Evolutionary conservation across 192 early-diverging fungal genomes (phyloP).

Genomic region (Backusella tuberculispora): DNA sequence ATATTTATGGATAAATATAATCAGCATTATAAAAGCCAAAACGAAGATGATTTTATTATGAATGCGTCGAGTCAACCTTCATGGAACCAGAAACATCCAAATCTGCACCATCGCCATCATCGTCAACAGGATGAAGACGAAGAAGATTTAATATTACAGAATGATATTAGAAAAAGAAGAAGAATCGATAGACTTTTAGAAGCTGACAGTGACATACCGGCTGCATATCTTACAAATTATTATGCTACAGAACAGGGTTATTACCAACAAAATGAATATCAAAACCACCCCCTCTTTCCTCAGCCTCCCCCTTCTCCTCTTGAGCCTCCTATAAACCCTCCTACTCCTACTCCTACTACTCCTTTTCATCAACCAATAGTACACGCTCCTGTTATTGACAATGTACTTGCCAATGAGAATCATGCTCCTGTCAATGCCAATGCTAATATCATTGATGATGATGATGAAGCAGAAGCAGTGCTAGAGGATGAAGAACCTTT

Average conservation of each 20-base stretch:
- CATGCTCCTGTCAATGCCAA: background rate
- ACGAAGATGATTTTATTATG: background rate
- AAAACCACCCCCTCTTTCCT: background rate
- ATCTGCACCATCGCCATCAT: background rate
- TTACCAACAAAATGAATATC: background rate
- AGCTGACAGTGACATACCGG: background rate
- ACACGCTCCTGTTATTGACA: background rate
- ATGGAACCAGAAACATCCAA: background rate
- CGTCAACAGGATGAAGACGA: background rate
- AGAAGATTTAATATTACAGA: background rate
- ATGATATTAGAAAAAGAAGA: background rate
- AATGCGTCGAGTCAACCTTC: background rate
- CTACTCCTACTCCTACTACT: background rate
- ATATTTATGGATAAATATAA: background rate
- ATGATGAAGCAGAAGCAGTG: background rate
- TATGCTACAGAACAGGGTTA: background rate
- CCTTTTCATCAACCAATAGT: background rate
- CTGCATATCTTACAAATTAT: background rate
- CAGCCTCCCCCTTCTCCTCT: background rate
- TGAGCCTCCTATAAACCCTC: background rate
- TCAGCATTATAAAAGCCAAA: background rate
- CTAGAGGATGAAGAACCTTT: slow-evolving; percentile 47
- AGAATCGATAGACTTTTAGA: background rate
- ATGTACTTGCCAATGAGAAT: background rate
- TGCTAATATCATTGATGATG: background rate